Evolutionary conservation across 2,329 filamentous ascomycete species (phyloP).

Genomic region (Verticillium longisporum): DNA sequence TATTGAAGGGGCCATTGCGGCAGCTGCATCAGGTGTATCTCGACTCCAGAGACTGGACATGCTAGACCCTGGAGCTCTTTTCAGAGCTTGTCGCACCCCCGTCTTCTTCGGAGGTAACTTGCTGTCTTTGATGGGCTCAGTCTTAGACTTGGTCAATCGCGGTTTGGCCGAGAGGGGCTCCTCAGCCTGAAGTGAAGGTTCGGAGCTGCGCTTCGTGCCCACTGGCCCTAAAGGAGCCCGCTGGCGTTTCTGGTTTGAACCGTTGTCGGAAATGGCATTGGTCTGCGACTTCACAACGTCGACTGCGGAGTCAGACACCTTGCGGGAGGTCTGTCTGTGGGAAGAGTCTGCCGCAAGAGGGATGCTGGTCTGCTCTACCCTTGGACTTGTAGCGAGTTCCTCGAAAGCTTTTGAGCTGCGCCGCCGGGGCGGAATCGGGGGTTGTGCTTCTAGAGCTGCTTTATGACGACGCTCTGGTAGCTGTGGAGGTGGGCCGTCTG

Average conservation of each 20-base stretch:
- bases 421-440: slow-evolving; percentile 10
- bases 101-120: slow-evolving; percentile 34
- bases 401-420: neutral
- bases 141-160: slow-evolving; percentile 21
- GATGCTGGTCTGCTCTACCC: neutral
- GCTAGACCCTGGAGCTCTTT: slow-evolving; percentile 37
- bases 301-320: neutral
- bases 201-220: slow-evolving; percentile 10
- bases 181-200: slow-evolving; percentile 12
- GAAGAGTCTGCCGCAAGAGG: neutral
- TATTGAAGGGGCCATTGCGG: slow-evolving; percentile 4
- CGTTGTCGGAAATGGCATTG: slow-evolving; percentile 19
- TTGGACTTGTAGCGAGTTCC: neutral
- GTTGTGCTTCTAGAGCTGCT: slow-evolving; percentile 1
- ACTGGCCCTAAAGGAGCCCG: slow-evolving; percentile 26
- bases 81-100: slow-evolving; percentile 44
- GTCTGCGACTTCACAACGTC: neutral
- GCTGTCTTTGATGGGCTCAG: slow-evolving; percentile 11
- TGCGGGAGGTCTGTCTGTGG: neutral
- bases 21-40: slow-evolving; percentile 20
- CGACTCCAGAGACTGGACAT: slow-evolving; percentile 43
- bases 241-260: slow-evolving; percentile 40
- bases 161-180: slow-evolving; percentile 16
- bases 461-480: neutral
- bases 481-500: neutral